Base-by-base conservation (phyloP, 78 protist genomes). In the Dictyostelium firmibasis region DNA sequence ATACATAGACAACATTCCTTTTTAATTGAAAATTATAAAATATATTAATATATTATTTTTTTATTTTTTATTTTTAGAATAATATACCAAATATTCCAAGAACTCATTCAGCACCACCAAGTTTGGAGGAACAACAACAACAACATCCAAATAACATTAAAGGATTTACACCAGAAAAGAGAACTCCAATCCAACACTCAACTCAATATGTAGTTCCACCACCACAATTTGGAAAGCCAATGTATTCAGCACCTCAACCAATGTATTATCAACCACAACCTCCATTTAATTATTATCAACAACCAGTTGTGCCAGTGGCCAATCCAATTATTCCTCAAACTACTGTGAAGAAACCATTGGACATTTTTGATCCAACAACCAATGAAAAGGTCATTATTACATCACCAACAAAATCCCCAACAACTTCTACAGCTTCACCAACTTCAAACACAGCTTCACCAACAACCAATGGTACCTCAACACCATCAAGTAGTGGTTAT, bases 61-160 rank as follows among this genome's bases (percentile, higher is more conserved):
- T 50, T 16, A 4, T 57, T 20, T 57, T 20, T 5, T 57, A 20
- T 14, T 57, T 20, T 13, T 20, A 57, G 67, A 57, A 57, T 27
- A 29, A 10, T 35, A 36, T 35, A 27, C 29, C 81, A 35, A 74
- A 41, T 35, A 43, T 77, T 11, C 83, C 50, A 77, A 77, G 92
- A 77, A 86, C 92, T 35, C 83, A 18, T 47, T 86, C 92, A 60
- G 92, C 92, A 47, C 92, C 85, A 18, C 85, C 85, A 50, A 23
- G 62, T 36, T 36, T 50, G 29, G 85, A 81, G 29, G 85, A 81
- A 1, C 64, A 50, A 50, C 43, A 50, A 16, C 74, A 74, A 81
- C 75, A 31, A 75, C 33, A 10, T 36, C 50, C 16, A 53, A 81
- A 50, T 74, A 81, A 29, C 36, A 47, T 25, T 18, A 77, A 77